Evolutionary conservation across 176 grass and related monocot species (phyloP).

Genomic region (Canna indica): DNA sequence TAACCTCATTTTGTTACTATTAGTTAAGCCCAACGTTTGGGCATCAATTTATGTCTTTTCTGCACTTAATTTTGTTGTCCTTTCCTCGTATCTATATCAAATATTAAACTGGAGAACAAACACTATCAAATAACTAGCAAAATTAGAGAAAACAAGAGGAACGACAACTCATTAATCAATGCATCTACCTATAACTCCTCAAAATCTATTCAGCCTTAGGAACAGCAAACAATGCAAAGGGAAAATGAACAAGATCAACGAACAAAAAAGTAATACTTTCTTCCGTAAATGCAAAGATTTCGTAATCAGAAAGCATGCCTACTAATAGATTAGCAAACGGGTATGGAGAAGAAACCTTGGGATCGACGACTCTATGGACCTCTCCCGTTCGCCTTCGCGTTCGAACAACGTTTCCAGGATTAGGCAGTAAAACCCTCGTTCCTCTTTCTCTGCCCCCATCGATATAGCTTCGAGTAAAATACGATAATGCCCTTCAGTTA

Average conservation of each 20-base stretch:
- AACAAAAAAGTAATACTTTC: background rate
- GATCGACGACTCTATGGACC: background rate
- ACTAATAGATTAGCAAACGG: background rate
- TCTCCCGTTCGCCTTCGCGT: background rate
- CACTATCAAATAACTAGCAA: background rate
- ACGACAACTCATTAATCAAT: background rate
- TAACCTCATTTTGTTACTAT: background rate
- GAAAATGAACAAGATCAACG: background rate
- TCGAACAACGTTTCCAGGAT: background rate
- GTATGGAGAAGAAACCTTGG: background rate
- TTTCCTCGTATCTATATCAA: background rate
- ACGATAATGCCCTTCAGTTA: background rate
- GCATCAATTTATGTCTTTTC: background rate
- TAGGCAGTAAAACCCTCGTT: background rate
- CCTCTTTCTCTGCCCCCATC: background rate
- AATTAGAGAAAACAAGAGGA: background rate
- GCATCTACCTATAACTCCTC: background rate
- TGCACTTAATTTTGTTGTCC: background rate
- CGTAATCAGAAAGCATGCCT: background rate
- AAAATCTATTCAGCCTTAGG: background rate
- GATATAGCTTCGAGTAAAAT: background rate
- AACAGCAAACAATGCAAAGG: background rate
- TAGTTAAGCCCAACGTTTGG: no score
- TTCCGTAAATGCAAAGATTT: background rate
- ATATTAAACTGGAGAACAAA: background rate